Evolutionary conservation across 345 rosid species (phyloP), one percentile per base, ranked within the genome.

Genomic region (Leavenworthia alabamica): DNA sequence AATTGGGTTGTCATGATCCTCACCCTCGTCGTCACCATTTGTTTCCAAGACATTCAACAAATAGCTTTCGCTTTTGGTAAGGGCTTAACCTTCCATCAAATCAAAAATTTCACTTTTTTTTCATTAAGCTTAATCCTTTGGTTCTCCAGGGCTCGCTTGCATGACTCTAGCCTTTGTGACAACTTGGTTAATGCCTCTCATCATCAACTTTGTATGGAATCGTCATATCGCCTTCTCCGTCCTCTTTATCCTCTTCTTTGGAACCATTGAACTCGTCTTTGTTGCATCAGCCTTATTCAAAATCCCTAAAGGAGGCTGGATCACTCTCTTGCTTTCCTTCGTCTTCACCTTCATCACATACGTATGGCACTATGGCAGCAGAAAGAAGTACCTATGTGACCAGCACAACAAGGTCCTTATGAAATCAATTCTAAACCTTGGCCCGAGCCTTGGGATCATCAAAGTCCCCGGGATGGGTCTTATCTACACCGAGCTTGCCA

Each of bases 1-100:
- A 93, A 93, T 55, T 93, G 99, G 99, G 80, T 82, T 46, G 91
- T 85, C 40, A 81, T 93, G 96, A 67, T 89, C 79, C 88, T 93
- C 65, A 75, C 92, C 59, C 80, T 87, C 59, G 75, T 82, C 19
- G 83, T 89, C 55, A 83, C 83, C 10, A 41, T 81, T 51, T 83
- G 88, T 55, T 84, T 78, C 73, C 83, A 48, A 57, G 83, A 82
- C 80, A 76, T 78, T 28, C 79, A 64, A 51, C 83, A 58, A 55
- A 57, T 89, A 33, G 99, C 88, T 71, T 81, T 85, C 46, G 91
- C 99, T 63, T 93, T 86, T 15, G 99, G 97, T 87, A 71, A 77
- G 47, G 81, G 67, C 17, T 31, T 50, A 35, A 57, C 15, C 28
- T 32, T 64, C 20, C n/a, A 37, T 23, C 49, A 52, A 42, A 26